Conservation (phyloP, 768 basidiomycete species). For the Suillus subalutaceus region DNA sequence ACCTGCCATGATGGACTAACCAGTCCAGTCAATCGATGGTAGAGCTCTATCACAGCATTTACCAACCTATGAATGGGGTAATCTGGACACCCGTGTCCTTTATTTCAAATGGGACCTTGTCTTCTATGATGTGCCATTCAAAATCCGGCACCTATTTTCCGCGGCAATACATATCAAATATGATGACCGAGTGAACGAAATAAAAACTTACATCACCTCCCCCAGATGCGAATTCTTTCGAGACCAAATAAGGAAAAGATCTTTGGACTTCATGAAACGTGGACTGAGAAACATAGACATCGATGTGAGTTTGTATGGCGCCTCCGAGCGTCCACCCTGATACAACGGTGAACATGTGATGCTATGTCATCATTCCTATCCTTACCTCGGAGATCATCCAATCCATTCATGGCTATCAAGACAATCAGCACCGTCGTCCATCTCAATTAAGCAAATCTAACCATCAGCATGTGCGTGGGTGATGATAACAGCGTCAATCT, state of each 20-base stretch:
- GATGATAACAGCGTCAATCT: slow-evolving; percentile 75
- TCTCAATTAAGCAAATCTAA: slow-evolving; percentile 22
- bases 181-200: neutral
- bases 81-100: slow-evolving; percentile 62
- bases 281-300: slow-evolving; percentile 67
- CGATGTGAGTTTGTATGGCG: slow-evolving; percentile 71
- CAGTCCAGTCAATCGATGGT: slow-evolving; percentile 11
- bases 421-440: slow-evolving; percentile 7
- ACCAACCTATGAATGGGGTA: slow-evolving; percentile 67
- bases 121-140: slow-evolving; percentile 79
- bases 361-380: slow-evolving; percentile 6
- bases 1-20: slow-evolving; percentile 74
- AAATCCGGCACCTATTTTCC: slow-evolving; percentile 72
- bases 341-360: slow-evolving; percentile 7
- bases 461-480: slow-evolving; percentile 91
- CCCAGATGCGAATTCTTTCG: slow-evolving; percentile 76
- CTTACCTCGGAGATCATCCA: slow-evolving; percentile 85
- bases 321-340: slow-evolving; percentile 73
- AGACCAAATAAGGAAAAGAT: slow-evolving; percentile 82
- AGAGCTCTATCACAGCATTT: neutral
- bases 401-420: slow-evolving; percentile 74
- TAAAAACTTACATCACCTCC: slow-evolving; percentile 65
- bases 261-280: slow-evolving; percentile 70
- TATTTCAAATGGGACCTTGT: slow-evolving; percentile 69
- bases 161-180: slow-evolving; percentile 3